Evolutionary conservation across 2,329 filamentous ascomycete species (phyloP), one percentile per base, ranked within the genome.

Genomic region (Pochonia chlamydosporia): DNA sequence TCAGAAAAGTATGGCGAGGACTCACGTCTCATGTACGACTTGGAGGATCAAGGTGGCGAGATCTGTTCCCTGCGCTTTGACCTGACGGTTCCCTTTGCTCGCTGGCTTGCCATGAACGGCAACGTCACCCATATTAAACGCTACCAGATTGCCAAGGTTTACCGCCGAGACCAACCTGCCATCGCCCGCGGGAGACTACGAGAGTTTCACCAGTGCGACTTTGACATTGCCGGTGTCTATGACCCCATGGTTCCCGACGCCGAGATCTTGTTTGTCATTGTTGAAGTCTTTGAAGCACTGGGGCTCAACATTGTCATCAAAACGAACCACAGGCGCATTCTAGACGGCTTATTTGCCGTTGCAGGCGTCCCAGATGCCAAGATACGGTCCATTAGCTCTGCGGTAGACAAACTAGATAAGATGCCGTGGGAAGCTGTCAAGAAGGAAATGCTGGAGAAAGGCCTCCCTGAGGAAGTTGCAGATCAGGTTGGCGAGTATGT

Each of bases 171-270:
- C 49, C 68, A 71, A 52, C 68, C 68, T 13, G 64, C 89, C 52
- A 89, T 96, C 71, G 88, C 85, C 52, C 93, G 95, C 65, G 92
- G 91, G 44, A 82, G 91, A 46, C 93, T 96, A 86, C 81, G 92
- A 61, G 92, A 96, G 69, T 96, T 96, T 69, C 96, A 95, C 72
- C 91, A 96, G 69, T 96, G 91, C 72, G 92, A 97, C 69, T 95
- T 96, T 62, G 91, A 96, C 64, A 92, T 96, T 69, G 91, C 91
- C 10, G 90, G 91, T 51, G 74, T 72, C 36, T 95, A 89, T 71
- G 92, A 96, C 63, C 70, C 88, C 46, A 96, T 96, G 90, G 78
- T 96, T 23, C 89, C 91, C 48, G 92, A 96, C 62, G 87, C 90
- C 31, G 91, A 96, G 70, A 85, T 96, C 49, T 71, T 97, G 57